These are phyloP conservation scores for Acmispon strigosus DNA, from an alignment of 306 rosid species.

Conservation along the genomic window DNA sequence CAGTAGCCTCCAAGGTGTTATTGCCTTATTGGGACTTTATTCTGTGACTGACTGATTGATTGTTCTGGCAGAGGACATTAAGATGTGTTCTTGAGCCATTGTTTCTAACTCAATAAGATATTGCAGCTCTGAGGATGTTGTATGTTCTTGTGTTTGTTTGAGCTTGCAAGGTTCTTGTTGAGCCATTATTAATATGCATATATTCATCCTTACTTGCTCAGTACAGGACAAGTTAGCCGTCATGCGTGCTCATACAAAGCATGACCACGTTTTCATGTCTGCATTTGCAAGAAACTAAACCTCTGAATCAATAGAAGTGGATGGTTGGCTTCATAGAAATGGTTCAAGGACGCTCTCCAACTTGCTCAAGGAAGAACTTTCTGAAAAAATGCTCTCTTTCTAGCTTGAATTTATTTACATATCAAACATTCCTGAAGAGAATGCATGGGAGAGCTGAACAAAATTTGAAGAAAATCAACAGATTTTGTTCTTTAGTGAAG, in stretches of 20 bases:
- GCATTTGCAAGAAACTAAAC: not conserved
- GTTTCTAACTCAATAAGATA: not conserved
- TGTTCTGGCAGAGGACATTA: not conserved
- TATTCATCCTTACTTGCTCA: not conserved
- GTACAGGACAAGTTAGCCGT: not conserved
- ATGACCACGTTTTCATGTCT: not conserved
- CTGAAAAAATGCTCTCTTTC: too few relatives aligned
- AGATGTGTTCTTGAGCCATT: not conserved
- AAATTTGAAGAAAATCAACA: not conserved
- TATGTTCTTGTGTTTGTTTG: not conserved
- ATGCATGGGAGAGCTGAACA: too few relatives aligned
- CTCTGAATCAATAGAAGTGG: not conserved
- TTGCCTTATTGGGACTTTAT: not conserved
- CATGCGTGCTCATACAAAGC: not conserved
- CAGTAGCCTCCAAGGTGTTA: not conserved
- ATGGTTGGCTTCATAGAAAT: too few relatives aligned
- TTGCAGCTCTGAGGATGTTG: not conserved
- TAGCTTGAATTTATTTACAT: too few relatives aligned
- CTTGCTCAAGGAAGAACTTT: too few relatives aligned
- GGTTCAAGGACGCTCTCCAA: too few relatives aligned
- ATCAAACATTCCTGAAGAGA: too few relatives aligned
- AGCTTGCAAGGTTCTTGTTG: not conserved
- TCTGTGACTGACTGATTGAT: not conserved
- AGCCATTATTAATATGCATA: not conserved
- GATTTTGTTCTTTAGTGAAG: not conserved